Conservation (phyloP, 441 rosid species). For the Raphanus hybrid region DNA sequence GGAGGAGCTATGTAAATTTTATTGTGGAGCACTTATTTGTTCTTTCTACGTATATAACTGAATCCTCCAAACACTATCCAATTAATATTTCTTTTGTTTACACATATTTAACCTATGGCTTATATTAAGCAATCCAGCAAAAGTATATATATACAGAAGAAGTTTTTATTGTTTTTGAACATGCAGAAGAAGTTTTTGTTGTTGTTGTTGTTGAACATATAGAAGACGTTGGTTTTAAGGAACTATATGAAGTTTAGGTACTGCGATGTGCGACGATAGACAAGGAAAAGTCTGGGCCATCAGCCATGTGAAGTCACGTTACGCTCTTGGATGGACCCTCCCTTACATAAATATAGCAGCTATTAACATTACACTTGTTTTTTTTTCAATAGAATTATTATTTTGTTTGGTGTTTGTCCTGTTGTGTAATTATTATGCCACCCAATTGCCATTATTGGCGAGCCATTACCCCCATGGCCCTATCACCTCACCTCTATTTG, state of each 20-base stretch:
- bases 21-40: too few species aligned
- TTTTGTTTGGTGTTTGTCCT: slow-evolving; percentile 31
- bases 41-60: background rate
- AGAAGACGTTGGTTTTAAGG: background rate
- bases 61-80: background rate
- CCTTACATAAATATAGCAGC: slow-evolving; percentile 9
- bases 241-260: slow-evolving; percentile 12
- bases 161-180: background rate
- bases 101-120: background rate
- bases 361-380: slow-evolving; percentile 18
- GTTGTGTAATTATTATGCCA: slow-evolving; percentile 39
- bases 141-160: too few species aligned
- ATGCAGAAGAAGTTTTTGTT: background rate
- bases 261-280: slow-evolving; percentile 8
- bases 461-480: slow-evolving; percentile 30
- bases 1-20: too few species aligned
- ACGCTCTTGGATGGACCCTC: slow-evolving; percentile 37
- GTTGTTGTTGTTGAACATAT: background rate
- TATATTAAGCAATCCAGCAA: too few species aligned
- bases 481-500: slow-evolving; percentile 34
- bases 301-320: slow-evolving; percentile 43
- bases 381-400: background rate
- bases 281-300: slow-evolving; percentile 27
- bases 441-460: slow-evolving; percentile 36
- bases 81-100: background rate